Evolutionary conservation across 1,139 yeast species (phyloP), one percentile per base, ranked within the genome.

Genomic region (Candida labiduridarum): DNA sequence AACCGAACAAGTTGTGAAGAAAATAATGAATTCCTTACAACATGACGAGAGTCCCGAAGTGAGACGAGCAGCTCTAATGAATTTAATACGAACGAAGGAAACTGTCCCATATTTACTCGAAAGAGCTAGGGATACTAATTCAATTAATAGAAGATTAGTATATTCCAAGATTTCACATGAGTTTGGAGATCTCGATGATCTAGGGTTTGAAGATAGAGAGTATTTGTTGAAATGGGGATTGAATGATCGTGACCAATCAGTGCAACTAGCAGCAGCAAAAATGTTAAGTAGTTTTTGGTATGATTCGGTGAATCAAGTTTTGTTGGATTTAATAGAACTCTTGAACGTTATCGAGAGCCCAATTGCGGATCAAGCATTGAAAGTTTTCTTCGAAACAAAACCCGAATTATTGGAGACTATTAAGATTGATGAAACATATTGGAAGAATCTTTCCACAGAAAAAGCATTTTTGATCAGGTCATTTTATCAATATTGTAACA

Each of bases 11-110:
- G 58, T 86, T n/a, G 79, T 83, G 1, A 73, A 78, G 35, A 74
- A 77, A 45, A 68, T 90, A 29, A 59, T 85, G 36, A 62, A 70
- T 18, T 79, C 87, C 0, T 71, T 91, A 59, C 86, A 84, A 59
- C 82, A 86, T 61, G 99, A 94, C 66, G 82, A 90, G 2, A 85
- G 86, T 59, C 85, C 97, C 0, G 99, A 94, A 57, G 97, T 92
- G 1, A 79, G 99, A 58, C 76, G 97, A 49, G 91, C 96, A 0
- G 95, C 94, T 1, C 68, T 91, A 59, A 70, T 87, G 45, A 89
- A 90, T 61, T 64, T 92, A 36, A 80, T 79, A 19, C 85, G 84
- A 59, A 80, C 79, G 45, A 63, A 69, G 11, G 57, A 63, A 1
- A 86, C 92, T 0, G 69, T 83, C 29, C 84, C 87, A 0, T 78